A percentile compares a stretch with the other conserved stretches of the same genome.
Evolutionary conservation across 805 yeast species (phyloP).

Genomic region (Cyberlindnera mrakii): DNA sequence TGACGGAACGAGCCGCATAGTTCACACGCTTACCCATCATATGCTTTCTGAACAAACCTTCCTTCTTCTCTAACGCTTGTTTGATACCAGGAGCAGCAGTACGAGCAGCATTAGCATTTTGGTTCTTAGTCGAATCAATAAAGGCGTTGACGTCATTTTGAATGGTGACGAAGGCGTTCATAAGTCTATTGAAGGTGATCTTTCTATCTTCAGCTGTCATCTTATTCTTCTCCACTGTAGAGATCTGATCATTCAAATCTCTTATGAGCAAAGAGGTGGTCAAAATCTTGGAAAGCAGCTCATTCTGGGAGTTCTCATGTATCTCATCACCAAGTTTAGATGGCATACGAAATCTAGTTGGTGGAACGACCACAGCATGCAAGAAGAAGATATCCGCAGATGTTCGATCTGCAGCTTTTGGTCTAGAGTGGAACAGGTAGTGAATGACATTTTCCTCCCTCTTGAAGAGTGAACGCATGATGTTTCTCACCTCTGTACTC

Average conservation of each 20-base stretch:
- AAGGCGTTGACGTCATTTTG: conserved; percentile 95
- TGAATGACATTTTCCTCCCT: conserved; percentile 65
- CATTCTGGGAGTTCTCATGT: conserved; percentile 92
- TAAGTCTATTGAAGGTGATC: conserved; percentile 76
- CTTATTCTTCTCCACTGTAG: conserved; percentile 51
- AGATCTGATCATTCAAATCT: conserved; percentile 82
- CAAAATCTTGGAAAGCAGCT: conserved; percentile 71
- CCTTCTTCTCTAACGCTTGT: conserved; percentile 96
- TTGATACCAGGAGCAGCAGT: conserved; percentile 89
- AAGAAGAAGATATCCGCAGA: conserved; percentile 84
- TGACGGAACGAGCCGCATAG: conserved; percentile 97
- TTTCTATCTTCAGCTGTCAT: conserved; percentile 66
- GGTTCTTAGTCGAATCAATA: conserved; percentile 87
- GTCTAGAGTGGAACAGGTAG: conserved; percentile 78
- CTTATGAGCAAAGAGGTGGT: conserved; percentile 77
- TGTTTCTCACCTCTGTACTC: conserved; percentile 81
- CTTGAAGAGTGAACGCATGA: conserved; percentile 67
- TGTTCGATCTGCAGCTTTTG: conserved; percentile 41
- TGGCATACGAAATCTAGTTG: conserved; percentile 96
- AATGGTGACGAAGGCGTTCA: conserved; percentile 91
- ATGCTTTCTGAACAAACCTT: conserved; percentile 95
- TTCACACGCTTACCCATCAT: conserved; percentile 99
- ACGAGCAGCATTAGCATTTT: conserved; percentile 56
- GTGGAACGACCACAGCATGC: conserved; percentile 86
- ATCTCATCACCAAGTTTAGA: conserved; percentile 93